These are phyloP conservation scores for Noccaea caerulescens DNA, from an alignment of 345 rosid genomes.

Conservation along the genomic window DNA sequence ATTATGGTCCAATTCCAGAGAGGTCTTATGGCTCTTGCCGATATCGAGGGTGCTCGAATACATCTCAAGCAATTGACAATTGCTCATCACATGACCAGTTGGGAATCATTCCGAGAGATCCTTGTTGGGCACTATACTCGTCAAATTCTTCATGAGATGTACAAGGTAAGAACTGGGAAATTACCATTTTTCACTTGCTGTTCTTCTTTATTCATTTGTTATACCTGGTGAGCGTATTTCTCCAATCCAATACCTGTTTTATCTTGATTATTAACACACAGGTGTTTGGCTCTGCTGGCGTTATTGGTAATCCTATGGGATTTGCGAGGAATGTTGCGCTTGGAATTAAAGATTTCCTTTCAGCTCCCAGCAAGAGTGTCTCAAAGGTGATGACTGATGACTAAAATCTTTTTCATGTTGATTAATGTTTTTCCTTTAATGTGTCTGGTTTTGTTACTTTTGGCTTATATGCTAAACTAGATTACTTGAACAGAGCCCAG, in stretches of 20 bases:
- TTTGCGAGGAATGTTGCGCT: slow-evolving; percentile 88
- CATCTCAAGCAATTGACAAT: slow-evolving; percentile 78
- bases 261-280: slow-evolving; percentile 45
- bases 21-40: slow-evolving; percentile 95
- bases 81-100: slow-evolving; percentile 86
- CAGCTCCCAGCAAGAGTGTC: slow-evolving; percentile 80
- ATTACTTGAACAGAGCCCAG: slow-evolving; percentile 67
- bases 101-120: slow-evolving; percentile 92
- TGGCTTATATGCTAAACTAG: slow-evolving; percentile 24
- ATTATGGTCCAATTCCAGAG: slow-evolving; percentile 57
- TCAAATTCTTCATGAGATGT: slow-evolving; percentile 92
- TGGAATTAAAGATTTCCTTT: slow-evolving; percentile 88
- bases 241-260: slow-evolving; percentile 13
- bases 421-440: background rate
- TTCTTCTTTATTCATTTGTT: slow-evolving; percentile 11
- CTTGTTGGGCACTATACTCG: slow-evolving; percentile 81
- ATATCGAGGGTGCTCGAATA: slow-evolving; percentile 93
- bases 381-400: slow-evolving; percentile 58
- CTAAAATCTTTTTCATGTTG: slow-evolving; percentile 9
- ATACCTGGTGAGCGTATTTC: slow-evolving; percentile 15
- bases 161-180: slow-evolving; percentile 64
- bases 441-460: slow-evolving; percentile 23
- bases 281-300: slow-evolving; percentile 98
- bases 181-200: slow-evolving; percentile 6
- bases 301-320: slow-evolving; percentile 96